A percentile compares a stretch with the other conserved stretches of the same genome.
phyloP scores from a whole-genome alignment of 2,329 filamentous ascomycete species.

The Verticillium nubilum region DNA sequence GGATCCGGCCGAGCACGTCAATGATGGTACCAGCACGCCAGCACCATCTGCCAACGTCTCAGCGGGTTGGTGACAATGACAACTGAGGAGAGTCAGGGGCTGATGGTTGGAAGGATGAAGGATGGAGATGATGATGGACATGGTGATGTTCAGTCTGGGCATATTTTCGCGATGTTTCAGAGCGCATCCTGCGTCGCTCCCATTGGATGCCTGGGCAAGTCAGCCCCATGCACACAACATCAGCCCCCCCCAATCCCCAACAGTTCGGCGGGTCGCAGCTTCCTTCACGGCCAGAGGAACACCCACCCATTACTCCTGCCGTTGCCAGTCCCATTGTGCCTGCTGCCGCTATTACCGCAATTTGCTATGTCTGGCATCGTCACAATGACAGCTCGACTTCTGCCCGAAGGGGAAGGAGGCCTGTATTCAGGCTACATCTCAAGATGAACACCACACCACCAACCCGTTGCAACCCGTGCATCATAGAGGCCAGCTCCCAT shows the following conservation, averaged over 20 bases:
- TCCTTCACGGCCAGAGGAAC: neutral
- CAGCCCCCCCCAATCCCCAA: neutral
- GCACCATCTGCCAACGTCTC: neutral
- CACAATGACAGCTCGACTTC: neutral
- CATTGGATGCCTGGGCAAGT: neutral
- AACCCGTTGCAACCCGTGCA: neutral
- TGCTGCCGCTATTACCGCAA: neutral
- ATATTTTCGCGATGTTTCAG: neutral
- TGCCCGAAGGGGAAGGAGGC: neutral
- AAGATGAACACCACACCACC: neutral
- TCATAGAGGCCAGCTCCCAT: neutral
- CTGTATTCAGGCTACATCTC: neutral
- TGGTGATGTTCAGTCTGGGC: neutral
- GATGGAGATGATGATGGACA: neutral
- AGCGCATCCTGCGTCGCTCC: neutral
- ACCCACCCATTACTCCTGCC: neutral
- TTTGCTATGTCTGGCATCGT: neutral
- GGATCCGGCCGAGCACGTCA: neutral
- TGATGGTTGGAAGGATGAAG: neutral
- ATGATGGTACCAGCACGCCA: neutral
- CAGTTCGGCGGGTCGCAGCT: neutral
- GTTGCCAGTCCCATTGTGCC: neutral
- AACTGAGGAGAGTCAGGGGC: neutral
- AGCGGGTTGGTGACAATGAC: neutral
- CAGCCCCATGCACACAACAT: neutral